Conservation (phyloP, 129 eudicot species). For the Helianthus tuberosus region DNA sequence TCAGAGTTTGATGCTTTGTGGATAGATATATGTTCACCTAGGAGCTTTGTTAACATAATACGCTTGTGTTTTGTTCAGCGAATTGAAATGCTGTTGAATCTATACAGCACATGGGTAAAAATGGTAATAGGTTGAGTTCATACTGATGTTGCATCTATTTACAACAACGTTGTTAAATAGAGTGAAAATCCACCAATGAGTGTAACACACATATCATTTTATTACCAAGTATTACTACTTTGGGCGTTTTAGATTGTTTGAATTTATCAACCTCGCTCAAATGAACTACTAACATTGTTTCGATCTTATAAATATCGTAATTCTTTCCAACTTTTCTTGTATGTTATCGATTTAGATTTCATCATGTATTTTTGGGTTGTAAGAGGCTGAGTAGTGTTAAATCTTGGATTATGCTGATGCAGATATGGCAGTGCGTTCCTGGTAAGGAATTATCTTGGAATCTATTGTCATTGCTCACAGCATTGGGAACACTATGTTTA, state of each 20-base stretch:
- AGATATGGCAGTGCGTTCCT: conserved; percentile 76
- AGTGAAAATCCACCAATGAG: not conserved
- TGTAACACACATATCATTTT: not conserved
- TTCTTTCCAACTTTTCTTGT: not conserved
- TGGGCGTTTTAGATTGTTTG: not conserved
- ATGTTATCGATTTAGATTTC: not conserved
- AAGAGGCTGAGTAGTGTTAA: conserved; percentile 13
- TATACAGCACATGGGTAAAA: not conserved
- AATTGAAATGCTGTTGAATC: not conserved
- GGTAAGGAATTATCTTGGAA: conserved; percentile 70
- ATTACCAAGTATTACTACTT: not conserved
- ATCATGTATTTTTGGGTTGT: not conserved
- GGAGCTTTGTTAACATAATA: not conserved
- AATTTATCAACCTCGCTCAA: not conserved
- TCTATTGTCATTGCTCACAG: conserved; percentile 62
- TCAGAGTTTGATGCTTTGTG: conserved; percentile 2
- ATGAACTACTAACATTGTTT: not conserved
- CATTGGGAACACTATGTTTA: conserved; percentile 60
- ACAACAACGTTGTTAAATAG: not conserved
- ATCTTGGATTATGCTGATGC: conserved; percentile 25
- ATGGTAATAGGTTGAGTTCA: not conserved
- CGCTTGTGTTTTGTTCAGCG: not conserved
- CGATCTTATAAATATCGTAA: not conserved
- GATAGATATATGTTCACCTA: not conserved
- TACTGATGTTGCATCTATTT: not conserved